Conservation (phyloP, 345 rosid species). For the Ricinus communis region DNA sequence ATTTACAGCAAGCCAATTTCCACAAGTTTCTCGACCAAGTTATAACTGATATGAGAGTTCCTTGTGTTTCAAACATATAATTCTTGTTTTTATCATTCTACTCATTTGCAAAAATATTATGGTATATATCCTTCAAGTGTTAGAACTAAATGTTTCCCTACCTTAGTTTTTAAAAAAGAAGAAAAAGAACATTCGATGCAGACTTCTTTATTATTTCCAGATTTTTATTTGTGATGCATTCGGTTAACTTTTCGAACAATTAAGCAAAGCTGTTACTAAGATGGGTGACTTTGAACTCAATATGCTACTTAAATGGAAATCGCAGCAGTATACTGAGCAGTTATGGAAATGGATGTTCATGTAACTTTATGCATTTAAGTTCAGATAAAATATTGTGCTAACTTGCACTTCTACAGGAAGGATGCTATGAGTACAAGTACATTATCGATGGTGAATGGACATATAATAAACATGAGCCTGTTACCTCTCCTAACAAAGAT, state of each 20-base stretch:
- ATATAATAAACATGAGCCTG: conserved; percentile 53
- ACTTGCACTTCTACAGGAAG: conserved; percentile 61
- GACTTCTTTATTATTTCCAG: background rate
- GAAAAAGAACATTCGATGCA: background rate
- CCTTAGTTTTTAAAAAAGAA: background rate
- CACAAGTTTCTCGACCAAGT: too few relatives aligned
- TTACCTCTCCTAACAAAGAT: conserved; percentile 66
- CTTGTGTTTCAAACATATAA: background rate
- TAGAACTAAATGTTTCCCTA: background rate
- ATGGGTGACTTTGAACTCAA: background rate
- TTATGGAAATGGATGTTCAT: background rate
- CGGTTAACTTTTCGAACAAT: background rate
- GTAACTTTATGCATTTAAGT: background rate
- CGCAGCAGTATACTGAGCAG: background rate
- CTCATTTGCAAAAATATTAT: background rate
- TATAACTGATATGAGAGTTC: background rate
- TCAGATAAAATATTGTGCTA: background rate
- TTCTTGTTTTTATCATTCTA: too few relatives aligned
- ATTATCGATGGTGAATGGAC: conserved; percentile 82
- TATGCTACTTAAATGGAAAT: background rate
- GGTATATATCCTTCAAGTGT: background rate
- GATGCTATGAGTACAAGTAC: conserved; percentile 87
- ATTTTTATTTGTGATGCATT: background rate
- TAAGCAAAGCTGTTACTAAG: background rate
- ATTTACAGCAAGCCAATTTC: too few relatives aligned